Percentiles rank a stretch among this genome's conserved stretches.
These are phyloP conservation scores for Backusella sp. DNA, from an alignment of 192 early-diverging fungal genomes.

Conservation along the genomic window DNA sequence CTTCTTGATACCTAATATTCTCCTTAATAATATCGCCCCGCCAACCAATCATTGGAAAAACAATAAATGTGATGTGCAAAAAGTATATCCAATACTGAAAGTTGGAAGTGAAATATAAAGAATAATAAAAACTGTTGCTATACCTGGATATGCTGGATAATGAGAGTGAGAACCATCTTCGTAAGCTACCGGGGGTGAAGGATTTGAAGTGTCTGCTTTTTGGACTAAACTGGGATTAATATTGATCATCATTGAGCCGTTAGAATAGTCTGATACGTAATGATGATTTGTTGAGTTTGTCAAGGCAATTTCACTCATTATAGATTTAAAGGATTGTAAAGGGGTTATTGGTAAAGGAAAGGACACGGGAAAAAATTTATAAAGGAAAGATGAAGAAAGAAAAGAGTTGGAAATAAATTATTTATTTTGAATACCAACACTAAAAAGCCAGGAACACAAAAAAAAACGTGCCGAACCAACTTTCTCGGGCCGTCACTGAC, in stretches of 20 bases:
- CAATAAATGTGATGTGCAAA: slow-evolving; percentile 2
- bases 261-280: slow-evolving; percentile 15
- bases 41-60: background rate
- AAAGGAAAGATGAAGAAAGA: background rate
- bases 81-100: background rate
- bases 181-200: slow-evolving; percentile 5
- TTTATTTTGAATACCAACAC: slow-evolving; percentile 2
- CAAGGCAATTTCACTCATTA: slow-evolving; percentile 22
- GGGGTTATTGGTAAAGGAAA: slow-evolving; percentile 13
- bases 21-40: slow-evolving; percentile 11
- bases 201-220: background rate
- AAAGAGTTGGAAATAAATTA: slow-evolving; percentile 6
- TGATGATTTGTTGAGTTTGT: slow-evolving; percentile 9
- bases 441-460: slow-evolving; percentile 11
- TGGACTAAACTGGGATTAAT: slow-evolving; percentile 23
- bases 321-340: slow-evolving; percentile 15
- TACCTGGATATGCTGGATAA: slow-evolving; percentile 22
- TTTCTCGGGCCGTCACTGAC: background rate
- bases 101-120: background rate
- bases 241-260: slow-evolving; percentile 18
- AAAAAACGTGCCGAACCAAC: slow-evolving; percentile 3
- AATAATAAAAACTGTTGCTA: background rate
- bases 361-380: background rate
- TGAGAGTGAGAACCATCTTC: slow-evolving; percentile 5
- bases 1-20: background rate